phyloP scores from a whole-genome alignment of 164 flowering plant species.

The Hamamelis virginiana region DNA sequence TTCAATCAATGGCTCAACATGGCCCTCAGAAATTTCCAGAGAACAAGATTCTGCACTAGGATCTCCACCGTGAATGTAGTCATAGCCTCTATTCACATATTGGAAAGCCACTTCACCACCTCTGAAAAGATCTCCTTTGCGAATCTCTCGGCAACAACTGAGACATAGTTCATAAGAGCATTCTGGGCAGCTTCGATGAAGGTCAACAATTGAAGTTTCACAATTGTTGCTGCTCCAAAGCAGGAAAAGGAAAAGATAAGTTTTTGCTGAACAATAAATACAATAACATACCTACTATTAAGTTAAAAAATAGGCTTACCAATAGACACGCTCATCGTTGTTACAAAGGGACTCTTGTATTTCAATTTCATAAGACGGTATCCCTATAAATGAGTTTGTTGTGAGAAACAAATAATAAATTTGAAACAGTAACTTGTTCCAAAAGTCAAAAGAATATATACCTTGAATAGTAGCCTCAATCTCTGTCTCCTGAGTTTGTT shows the following conservation, averaged over 20 bases:
- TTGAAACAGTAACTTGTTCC: not conserved
- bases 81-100: constrained; percentile 46
- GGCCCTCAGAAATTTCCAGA: constrained; percentile 9
- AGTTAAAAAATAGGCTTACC: constrained; percentile 38
- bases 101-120: constrained; percentile 29
- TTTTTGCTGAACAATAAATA: not conserved
- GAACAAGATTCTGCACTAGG: constrained; percentile 28
- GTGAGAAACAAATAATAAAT: not conserved
- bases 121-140: constrained; percentile 42
- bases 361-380: constrained; percentile 28
- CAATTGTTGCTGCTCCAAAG: constrained; percentile 64
- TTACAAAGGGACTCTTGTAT: constrained; percentile 33
- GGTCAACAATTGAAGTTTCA: constrained; percentile 77
- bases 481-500: constrained; percentile 58
- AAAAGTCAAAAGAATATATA: constrained; percentile 11
- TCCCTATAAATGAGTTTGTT: constrained; percentile 30
- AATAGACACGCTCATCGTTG: constrained; percentile 70
- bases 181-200: constrained; percentile 77
- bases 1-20: constrained; percentile 6
- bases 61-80: constrained; percentile 71
- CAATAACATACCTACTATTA: not conserved
- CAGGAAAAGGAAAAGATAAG: constrained; percentile 1
- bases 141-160: constrained; percentile 71
- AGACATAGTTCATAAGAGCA: constrained; percentile 84
- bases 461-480: constrained; percentile 62